These are phyloP conservation scores for Magnolia changhungtana DNA, from an alignment of 164 flowering plant genomes.

Conservation along the genomic window DNA sequence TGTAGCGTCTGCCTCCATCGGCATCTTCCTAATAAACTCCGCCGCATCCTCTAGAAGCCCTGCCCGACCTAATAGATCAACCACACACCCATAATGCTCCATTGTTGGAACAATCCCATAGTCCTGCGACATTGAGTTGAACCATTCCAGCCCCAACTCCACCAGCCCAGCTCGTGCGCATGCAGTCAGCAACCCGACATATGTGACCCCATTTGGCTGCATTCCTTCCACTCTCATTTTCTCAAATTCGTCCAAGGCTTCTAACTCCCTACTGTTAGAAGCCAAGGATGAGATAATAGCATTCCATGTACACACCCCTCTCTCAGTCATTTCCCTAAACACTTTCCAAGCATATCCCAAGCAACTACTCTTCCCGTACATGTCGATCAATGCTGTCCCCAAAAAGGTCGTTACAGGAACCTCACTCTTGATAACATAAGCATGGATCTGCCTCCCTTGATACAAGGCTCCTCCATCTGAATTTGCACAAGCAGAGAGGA, in stretches of 20 bases:
- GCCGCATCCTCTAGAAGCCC: conserved; percentile 60
- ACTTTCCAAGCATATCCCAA: conserved; percentile 33
- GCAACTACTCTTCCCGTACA: conserved; percentile 67
- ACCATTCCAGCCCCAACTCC: conserved; percentile 44
- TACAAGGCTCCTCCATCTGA: conserved; percentile 34
- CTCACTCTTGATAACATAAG: conserved; percentile 43
- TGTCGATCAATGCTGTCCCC: conserved; percentile 59
- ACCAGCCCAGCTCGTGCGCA: conserved; percentile 64
- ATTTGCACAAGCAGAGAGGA: conserved; percentile 58
- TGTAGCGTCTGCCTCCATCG: conserved; percentile 68
- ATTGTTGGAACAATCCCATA: conserved; percentile 49
- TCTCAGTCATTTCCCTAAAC: conserved; percentile 37
- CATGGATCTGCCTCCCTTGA: conserved; percentile 68
- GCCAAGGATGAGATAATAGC: conserved; percentile 68
- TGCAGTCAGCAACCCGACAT: conserved; percentile 60
- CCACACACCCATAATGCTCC: conserved; percentile 83
- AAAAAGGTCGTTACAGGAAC: conserved; percentile 33
- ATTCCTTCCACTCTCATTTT: conserved; percentile 39
- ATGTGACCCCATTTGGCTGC: conserved; percentile 59
- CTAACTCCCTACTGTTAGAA: conserved; percentile 47
- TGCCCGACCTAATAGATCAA: conserved; percentile 77
- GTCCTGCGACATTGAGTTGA: conserved; percentile 42
- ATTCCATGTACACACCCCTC: conserved; percentile 70
- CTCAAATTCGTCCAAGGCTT: conserved; percentile 56
- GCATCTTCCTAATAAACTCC: conserved; percentile 49